Evolutionary conservation across 164 flowering plant genomes (phyloP), one percentile per base, ranked within the genome.

Genomic region (Macadamia tetraphylla): DNA sequence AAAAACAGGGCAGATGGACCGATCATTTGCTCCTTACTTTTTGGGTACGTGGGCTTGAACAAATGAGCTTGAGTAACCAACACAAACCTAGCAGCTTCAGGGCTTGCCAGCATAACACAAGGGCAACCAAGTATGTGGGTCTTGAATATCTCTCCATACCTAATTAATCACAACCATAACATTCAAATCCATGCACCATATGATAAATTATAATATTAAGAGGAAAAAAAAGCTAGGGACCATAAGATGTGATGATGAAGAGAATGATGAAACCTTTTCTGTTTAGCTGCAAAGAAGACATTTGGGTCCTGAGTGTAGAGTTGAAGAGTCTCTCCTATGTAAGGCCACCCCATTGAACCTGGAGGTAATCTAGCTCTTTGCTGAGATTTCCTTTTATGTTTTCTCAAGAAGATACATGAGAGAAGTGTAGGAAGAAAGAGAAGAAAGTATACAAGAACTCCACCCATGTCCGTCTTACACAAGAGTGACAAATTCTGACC

Each of bases 31-130:
- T 88, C 94, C 64, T 94, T 94, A 80, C 96, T 87, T 64, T 75
- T 83, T 1, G 98, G 98, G 71, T 89, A 94, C 1, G 98, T 88
- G 12, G 98, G 97, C 81, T 86, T 89, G 84, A 94, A 94, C 78
- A 94, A 66, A 57, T 89, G 83, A 31, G 98, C 84, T 48, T 83
- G 80, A 11, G 81, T 88, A 67, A 83, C 83, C 59, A 94, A 69
- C 67, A 94, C 97, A 46, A 87, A 86, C 61, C 79, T 67, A 7
- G 93, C 81, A 0, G 98, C 97, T 55, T 91, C 96, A 0, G 94
- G 94, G 74, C 91, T 86, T 0, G 94, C 87, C 77, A 93, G 60
- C 94, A 93, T 88, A 18, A 91, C 86, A 67, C 90, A 76, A 4
- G 94, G 94, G 63, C 86, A 91, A 1, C 98, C 98, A 1, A 91